Percentiles rank a stretch among this genome's conserved stretches.
Evolutionary conservation across 768 basidiomycete genomes (phyloP).

Genomic region (Pisolithus microcarpus): DNA sequence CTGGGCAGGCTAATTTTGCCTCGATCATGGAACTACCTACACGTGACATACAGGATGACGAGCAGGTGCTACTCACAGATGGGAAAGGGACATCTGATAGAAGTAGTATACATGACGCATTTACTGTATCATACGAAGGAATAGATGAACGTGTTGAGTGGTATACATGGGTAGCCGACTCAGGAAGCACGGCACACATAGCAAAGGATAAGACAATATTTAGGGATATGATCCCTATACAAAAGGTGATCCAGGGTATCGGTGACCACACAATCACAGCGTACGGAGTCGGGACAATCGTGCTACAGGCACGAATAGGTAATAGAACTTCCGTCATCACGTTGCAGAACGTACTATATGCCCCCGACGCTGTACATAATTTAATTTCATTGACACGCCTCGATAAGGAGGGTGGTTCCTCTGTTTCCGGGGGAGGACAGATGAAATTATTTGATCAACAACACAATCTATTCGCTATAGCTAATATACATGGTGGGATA

Average conservation of each 20-base stretch:
- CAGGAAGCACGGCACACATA: background rate
- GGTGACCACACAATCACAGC: background rate
- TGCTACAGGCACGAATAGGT: no score
- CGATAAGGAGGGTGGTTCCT: background rate
- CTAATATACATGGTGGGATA: background rate
- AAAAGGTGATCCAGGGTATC: background rate
- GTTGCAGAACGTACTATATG: background rate
- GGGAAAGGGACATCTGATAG: no score
- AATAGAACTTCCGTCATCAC: background rate
- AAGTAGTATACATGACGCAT: no score
- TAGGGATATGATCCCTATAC: background rate
- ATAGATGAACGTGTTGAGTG: background rate
- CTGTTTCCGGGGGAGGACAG: no score
- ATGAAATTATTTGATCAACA: background rate
- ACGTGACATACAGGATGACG: background rate
- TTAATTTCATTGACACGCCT: background rate
- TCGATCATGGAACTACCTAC: background rate
- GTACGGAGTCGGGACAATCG: background rate
- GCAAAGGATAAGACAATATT: background rate
- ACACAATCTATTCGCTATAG: background rate
- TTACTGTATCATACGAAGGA: background rate
- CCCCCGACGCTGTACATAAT: conserved; percentile 1
- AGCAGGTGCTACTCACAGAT: background rate
- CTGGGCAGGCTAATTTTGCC: background rate
- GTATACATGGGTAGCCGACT: background rate